Evolutionary conservation across 2,329 filamentous ascomycete genomes (phyloP).

Genomic region (Pezicula carpinea): DNA sequence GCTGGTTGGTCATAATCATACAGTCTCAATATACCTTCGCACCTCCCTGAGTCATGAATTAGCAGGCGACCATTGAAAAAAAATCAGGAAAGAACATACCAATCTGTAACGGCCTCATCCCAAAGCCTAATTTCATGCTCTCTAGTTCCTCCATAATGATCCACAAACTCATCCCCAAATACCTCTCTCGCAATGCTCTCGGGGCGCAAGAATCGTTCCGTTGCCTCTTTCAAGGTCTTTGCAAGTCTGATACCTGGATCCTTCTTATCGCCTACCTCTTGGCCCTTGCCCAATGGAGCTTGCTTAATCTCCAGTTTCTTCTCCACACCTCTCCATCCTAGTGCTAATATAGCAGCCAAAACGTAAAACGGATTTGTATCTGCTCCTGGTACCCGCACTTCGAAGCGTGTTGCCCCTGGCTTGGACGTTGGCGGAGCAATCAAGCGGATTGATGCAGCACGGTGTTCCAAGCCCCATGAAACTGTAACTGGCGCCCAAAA

Average conservation of each 20-base stretch:
- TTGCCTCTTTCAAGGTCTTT: slow-evolving; percentile 82
- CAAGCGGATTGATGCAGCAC: slow-evolving; percentile 82
- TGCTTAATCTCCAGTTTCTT: slow-evolving; percentile 82
- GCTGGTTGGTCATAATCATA: slow-evolving; percentile 13
- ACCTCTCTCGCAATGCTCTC: slow-evolving; percentile 89
- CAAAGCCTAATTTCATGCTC: slow-evolving; percentile 87
- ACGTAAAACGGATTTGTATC: slow-evolving; percentile 89
- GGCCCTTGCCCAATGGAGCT: slow-evolving; percentile 78
- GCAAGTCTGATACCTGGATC: slow-evolving; percentile 77
- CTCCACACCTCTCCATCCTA: slow-evolving; percentile 88
- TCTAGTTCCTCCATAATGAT: slow-evolving; percentile 88
- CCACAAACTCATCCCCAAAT: slow-evolving; percentile 91
- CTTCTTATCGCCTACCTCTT: slow-evolving; percentile 67
- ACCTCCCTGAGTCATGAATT: slow-evolving; percentile 55
- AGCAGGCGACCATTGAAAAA: neutral
- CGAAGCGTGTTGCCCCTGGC: slow-evolving; percentile 82
- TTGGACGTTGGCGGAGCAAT: slow-evolving; percentile 86
- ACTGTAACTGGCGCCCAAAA: slow-evolving; percentile 99
- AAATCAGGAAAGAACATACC: slow-evolving; percentile 52
- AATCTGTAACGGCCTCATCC: slow-evolving; percentile 96
- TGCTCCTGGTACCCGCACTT: slow-evolving; percentile 89
- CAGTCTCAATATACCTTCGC: slow-evolving; percentile 72
- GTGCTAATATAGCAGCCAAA: slow-evolving; percentile 77
- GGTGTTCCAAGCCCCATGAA: slow-evolving; percentile 94
- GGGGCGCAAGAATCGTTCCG: slow-evolving; percentile 67